A percentile compares a stretch with the other conserved stretches of the same genome.
These are phyloP conservation scores for Coemansia sp. DNA, from an alignment of 192 early-diverging fungal species.

Conservation along the genomic window DNA sequence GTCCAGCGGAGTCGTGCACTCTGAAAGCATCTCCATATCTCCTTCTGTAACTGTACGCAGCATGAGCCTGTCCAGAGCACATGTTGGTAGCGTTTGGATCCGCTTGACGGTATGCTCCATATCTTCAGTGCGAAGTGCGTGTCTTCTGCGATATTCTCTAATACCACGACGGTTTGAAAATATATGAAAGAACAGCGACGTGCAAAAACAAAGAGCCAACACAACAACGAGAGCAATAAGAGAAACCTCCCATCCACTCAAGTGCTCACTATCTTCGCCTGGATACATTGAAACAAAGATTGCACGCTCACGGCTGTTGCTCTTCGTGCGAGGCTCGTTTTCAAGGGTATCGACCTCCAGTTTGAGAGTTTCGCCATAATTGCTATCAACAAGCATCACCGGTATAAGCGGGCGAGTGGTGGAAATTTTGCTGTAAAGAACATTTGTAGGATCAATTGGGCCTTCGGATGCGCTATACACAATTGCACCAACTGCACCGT, in stretches of 20 bases:
- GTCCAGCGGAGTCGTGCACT: constrained; percentile 46
- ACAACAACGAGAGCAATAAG: constrained; percentile 47
- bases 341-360: constrained; percentile 29
- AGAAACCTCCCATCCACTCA: constrained; percentile 52
- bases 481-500: constrained; percentile 51
- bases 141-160: constrained; percentile 10
- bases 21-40: constrained; percentile 36
- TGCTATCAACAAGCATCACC: constrained; percentile 36
- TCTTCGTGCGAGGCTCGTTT: constrained; percentile 23
- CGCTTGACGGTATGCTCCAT: constrained; percentile 15
- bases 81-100: constrained; percentile 44
- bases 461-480: constrained; percentile 40
- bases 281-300: constrained; percentile 51
- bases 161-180: constrained; percentile 21
- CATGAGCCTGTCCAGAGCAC: constrained; percentile 44
- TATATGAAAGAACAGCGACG: constrained; percentile 44
- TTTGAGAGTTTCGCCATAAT: constrained; percentile 46
- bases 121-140: background rate
- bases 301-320: constrained; percentile 24
- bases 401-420: constrained; percentile 26
- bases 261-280: constrained; percentile 28
- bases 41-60: constrained; percentile 39
- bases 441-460: constrained; percentile 16
- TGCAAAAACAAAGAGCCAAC: constrained; percentile 46
- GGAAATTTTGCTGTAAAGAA: constrained; percentile 19